Percentiles rank a stretch among this genome's conserved stretches.
Conservation (phyloP, 768 basidiomycete genomes). For the Fistulinella prunicolor region DNA sequence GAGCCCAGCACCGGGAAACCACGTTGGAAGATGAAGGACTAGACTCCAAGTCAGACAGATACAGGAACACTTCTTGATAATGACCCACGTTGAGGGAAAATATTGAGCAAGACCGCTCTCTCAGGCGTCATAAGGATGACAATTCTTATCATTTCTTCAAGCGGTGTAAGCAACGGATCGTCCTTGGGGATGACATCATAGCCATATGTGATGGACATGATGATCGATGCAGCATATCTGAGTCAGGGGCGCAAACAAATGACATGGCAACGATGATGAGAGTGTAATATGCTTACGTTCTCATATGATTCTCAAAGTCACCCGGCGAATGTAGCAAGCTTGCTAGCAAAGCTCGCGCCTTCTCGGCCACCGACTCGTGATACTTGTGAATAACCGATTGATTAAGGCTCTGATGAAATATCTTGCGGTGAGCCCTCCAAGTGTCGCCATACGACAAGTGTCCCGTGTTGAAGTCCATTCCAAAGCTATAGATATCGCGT, state of each 20-base stretch:
- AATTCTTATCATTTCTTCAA: slow-evolving; percentile 12
- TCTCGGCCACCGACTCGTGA: slow-evolving; percentile 8
- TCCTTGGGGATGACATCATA: slow-evolving; percentile 17
- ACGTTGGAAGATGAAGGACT: slow-evolving; percentile 21
- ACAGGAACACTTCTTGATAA: not conserved
- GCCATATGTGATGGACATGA: slow-evolving; percentile 22
- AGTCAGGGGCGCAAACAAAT: not conserved
- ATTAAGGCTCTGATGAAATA: slow-evolving; percentile 15
- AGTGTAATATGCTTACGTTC: slow-evolving; percentile 11
- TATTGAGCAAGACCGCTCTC: slow-evolving; percentile 15
- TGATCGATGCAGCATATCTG: slow-evolving; percentile 20
- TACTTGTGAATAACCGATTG: slow-evolving; percentile 11
- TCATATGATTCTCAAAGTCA: slow-evolving; percentile 11
- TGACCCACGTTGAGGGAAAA: slow-evolving; percentile 21
- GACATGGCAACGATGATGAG: not conserved
- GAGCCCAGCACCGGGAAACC: slow-evolving; percentile 16
- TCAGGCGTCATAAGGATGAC: slow-evolving; percentile 17
- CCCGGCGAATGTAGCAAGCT: slow-evolving; percentile 15
- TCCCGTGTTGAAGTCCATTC: slow-evolving; percentile 22
- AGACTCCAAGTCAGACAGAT: not conserved
- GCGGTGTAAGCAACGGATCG: slow-evolving; percentile 15
- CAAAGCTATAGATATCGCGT: slow-evolving; percentile 14
- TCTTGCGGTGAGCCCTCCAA: slow-evolving; percentile 17
- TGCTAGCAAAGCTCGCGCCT: slow-evolving; percentile 4
- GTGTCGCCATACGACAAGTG: slow-evolving; percentile 18